phyloP scores from a whole-genome alignment of 2,329 filamentous ascomycete species.

The Neofusicoccum sp. region DNA sequence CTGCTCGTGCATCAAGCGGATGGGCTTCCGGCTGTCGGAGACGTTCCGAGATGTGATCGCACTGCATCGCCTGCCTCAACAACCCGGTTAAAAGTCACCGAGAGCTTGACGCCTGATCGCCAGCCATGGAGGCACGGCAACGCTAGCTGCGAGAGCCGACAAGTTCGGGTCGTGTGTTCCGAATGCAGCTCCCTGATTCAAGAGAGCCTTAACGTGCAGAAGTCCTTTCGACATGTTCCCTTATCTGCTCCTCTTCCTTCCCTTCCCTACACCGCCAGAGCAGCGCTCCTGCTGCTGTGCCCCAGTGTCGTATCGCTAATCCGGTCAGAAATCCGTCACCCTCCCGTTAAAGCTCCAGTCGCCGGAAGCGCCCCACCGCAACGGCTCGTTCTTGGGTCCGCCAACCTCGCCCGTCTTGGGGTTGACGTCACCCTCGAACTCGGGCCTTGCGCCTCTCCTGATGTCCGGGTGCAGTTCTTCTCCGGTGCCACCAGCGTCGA shows the following conservation, averaged over 20 bases:
- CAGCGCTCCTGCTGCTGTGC: background rate
- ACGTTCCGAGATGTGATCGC: background rate
- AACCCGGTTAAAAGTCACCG: background rate
- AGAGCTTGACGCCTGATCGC: background rate
- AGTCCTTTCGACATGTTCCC: background rate
- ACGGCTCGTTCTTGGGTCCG: conserved; percentile 93
- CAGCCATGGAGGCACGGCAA: background rate
- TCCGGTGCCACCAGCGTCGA: conserved; percentile 57
- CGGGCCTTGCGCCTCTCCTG: conserved; percentile 74
- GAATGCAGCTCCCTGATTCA: background rate
- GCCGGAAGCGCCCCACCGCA: conserved; percentile 75
- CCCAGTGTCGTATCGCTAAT: background rate
- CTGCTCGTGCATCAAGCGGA: background rate
- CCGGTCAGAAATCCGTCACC: conserved; percentile 77
- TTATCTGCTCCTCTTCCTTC: background rate
- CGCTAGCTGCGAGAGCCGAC: background rate
- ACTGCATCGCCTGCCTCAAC: background rate
- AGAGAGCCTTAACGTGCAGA: too few relatives aligned
- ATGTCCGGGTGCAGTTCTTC: conserved; percentile 70
- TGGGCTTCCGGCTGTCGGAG: background rate
- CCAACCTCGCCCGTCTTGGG: conserved; percentile 94
- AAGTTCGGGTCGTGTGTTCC: background rate
- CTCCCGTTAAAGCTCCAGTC: conserved; percentile 95
- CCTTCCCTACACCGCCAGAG: background rate
- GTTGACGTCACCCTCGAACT: conserved; percentile 90